Evolutionary conservation across 352 stramenopile genomes (phyloP), one percentile per base, ranked within the genome.

Genomic region (Blastocystis sp.): DNA sequence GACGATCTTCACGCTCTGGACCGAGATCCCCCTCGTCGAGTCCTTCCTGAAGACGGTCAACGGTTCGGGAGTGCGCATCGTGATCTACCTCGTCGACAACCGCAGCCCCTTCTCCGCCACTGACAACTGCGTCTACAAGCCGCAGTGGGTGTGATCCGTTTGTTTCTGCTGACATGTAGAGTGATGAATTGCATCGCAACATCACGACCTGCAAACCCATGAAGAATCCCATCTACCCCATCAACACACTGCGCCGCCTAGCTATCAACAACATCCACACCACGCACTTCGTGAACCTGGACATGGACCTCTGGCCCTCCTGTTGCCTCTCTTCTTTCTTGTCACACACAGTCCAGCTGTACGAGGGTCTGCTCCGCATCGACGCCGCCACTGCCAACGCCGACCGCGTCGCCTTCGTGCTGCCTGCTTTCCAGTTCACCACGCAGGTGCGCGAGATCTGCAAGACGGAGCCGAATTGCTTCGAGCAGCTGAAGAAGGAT

Each of bases 281-380:
- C 2, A 17, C 19, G 1, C 42, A 82, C 61, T 82, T 64, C 59
- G 10, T 66, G 2, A 66, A 70, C 24, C 21, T 70, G 2, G 74
- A 82, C 17, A 64, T 64, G 74, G 74, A 82, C 59, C n/a, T 82
- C 17, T 64, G 24, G 24, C 74, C 74, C 9, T 82, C 74, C 7
- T 45, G 74, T 82, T n/a, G 34, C n/a, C 40, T 48, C 3, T 17
- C 42, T 2, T 3, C 3, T 11, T 21, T 21, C 19, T 3, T 48
- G 3, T 76, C 38, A 71, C 24, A 4, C 19, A 3, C 38, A 71
- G 64, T 52, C 45, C 34, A 24, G 19, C 24, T 71, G 38, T 71
- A 71, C 24, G 64, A 71, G n/a, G 64, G 64, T 71, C 45, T 71
- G 19, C 45, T 21, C 3, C 14, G 14, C 19, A 71, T 71, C 45